Evolutionary conservation across 352 stramenopile species (phyloP).

Genomic region (Phytophthora citrophthora): DNA sequence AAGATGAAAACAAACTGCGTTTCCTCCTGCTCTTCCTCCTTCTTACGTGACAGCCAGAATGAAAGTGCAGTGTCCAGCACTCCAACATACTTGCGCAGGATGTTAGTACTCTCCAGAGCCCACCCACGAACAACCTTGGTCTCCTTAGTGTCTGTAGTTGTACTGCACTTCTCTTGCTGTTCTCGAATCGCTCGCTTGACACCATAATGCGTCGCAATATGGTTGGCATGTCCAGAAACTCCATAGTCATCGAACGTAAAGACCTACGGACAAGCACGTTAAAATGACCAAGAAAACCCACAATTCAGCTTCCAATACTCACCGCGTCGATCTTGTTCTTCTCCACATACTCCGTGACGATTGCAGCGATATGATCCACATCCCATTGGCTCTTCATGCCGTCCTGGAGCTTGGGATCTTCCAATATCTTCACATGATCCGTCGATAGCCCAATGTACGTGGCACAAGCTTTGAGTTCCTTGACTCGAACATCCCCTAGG

Average conservation of each 20-base stretch:
- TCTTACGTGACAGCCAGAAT: constrained; percentile 34
- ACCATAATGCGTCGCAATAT: constrained; percentile 80
- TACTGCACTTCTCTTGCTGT: constrained; percentile 48
- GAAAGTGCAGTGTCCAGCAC: constrained; percentile 74
- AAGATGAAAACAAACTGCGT: constrained; percentile 67
- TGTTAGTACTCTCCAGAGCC: constrained; percentile 72
- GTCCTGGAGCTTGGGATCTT: constrained; percentile 88
- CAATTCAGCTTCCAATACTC: constrained; percentile 7
- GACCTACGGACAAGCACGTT: constrained; percentile 46
- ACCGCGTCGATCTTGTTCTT: constrained; percentile 71
- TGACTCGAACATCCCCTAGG: constrained; percentile 80
- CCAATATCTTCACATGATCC: constrained; percentile 64
- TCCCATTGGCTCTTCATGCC: constrained; percentile 85
- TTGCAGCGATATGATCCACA: constrained; percentile 57
- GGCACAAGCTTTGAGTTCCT: constrained; percentile 78
- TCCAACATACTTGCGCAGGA: constrained; percentile 91
- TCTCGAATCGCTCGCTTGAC: constrained; percentile 57
- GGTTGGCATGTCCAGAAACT: constrained; percentile 95
- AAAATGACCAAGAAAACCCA: too few relatives aligned
- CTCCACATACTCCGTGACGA: constrained; percentile 66
- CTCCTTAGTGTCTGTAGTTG: constrained; percentile 1
- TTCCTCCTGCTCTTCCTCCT: constrained; percentile 13
- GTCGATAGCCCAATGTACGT: constrained; percentile 57
- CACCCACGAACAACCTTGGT: constrained; percentile 50
- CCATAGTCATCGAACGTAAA: constrained; percentile 95